Conservation (phyloP, 768 basidiomycete species). For the Epithele typhae region DNA sequence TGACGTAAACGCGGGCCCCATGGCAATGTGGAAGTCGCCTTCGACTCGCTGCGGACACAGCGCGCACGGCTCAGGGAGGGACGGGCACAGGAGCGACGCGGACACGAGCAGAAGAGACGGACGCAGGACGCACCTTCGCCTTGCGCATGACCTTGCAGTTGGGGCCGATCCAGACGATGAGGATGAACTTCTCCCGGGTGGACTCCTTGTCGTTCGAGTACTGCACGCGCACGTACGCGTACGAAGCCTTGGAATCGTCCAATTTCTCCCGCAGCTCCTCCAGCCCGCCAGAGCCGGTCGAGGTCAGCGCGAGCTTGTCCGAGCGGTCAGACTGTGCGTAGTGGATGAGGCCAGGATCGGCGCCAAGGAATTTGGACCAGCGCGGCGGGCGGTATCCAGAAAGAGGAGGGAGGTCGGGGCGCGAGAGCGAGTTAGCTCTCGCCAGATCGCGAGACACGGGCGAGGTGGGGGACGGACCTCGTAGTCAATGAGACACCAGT, state of each 20-base stretch:
- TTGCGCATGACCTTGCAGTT: slow-evolving; percentile 87
- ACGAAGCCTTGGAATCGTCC: slow-evolving; percentile 73
- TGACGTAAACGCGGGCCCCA: too few species aligned
- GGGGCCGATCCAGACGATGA: slow-evolving; percentile 81
- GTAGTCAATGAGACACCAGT: slow-evolving; percentile 91
- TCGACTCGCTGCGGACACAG: too few species aligned
- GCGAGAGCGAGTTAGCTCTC: not conserved
- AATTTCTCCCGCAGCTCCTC: slow-evolving; percentile 69
- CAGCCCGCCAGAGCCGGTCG: slow-evolving; percentile 78
- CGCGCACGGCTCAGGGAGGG: too few species aligned
- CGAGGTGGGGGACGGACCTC: slow-evolving; percentile 48
- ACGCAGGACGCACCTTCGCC: slow-evolving; percentile 75
- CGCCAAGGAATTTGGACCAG: not conserved
- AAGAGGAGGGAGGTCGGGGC: slow-evolving; percentile 1
- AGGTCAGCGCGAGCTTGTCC: slow-evolving; percentile 74
- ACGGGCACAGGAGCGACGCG: too few species aligned
- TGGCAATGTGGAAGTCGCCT: too few species aligned
- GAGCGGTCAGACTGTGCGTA: slow-evolving; percentile 58
- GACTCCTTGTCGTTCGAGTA: slow-evolving; percentile 88
- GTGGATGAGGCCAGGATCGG: not conserved
- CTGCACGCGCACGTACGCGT: slow-evolving; percentile 77
- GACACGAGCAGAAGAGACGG: too few species aligned
- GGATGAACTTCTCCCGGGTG: slow-evolving; percentile 83
- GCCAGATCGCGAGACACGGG: not conserved
- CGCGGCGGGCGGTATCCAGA: not conserved